Evolutionary conservation across 2,329 filamentous ascomycete species (phyloP).

Genomic region (Penicillium sp.): DNA sequence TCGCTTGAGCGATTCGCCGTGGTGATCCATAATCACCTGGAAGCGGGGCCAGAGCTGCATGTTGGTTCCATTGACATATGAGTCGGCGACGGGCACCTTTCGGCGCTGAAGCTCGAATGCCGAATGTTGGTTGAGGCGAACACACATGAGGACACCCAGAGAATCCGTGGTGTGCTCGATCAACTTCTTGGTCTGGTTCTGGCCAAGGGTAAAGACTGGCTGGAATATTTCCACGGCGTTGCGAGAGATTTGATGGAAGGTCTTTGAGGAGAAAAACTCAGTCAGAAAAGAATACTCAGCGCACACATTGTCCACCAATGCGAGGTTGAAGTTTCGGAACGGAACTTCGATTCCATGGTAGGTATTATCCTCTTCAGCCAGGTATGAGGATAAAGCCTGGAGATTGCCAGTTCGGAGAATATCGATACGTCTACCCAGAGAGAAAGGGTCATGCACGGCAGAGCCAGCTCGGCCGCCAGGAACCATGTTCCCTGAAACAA

Average conservation of each 20-base stretch:
- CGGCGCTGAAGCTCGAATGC: slow-evolving; percentile 89
- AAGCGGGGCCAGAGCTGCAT: slow-evolving; percentile 96
- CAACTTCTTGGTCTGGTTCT: slow-evolving; percentile 64
- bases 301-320: slow-evolving; percentile 83
- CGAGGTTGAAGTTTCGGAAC: slow-evolving; percentile 90
- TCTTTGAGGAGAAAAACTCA: slow-evolving; percentile 74
- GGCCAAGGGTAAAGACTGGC: slow-evolving; percentile 76
- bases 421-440: slow-evolving; percentile 75
- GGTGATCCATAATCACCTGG: slow-evolving; percentile 84
- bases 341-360: slow-evolving; percentile 81
- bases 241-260: slow-evolving; percentile 66
- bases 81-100: slow-evolving; percentile 78
- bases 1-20: slow-evolving; percentile 74
- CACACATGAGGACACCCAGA: slow-evolving; percentile 78
- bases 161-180: slow-evolving; percentile 71
- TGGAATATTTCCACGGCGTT: slow-evolving; percentile 85
- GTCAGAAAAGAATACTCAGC: slow-evolving; percentile 92
- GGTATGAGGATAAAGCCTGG: slow-evolving; percentile 71
- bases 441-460: slow-evolving; percentile 69
- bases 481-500: slow-evolving; percentile 28
- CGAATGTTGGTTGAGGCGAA: slow-evolving; percentile 84
- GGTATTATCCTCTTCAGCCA: slow-evolving; percentile 80
- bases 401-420: slow-evolving; percentile 65
- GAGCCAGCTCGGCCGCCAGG: slow-evolving; percentile 33
- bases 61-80: slow-evolving; percentile 86